Percentiles rank a stretch among this genome's conserved stretches.
Conservation (phyloP, 176 grass and related monocot genomes). For the Hyparrhenia diplandra region DNA sequence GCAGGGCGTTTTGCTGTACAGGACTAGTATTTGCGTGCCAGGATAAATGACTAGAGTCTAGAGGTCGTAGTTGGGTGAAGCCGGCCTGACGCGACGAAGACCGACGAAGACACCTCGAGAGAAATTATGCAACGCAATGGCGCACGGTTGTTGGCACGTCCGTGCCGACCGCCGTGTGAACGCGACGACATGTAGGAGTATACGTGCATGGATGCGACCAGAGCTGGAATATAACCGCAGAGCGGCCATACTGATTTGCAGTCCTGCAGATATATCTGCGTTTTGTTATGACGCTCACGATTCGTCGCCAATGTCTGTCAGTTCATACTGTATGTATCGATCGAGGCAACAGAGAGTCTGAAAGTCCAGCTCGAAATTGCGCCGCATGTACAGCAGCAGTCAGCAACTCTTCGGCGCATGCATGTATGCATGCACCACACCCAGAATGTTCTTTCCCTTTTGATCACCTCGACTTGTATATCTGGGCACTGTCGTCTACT, state of each 20-base stretch:
- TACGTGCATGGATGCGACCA: not conserved
- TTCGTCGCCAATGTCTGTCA: not conserved
- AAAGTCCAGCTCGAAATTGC: slow-evolving; percentile 30
- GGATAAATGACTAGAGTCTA: no score
- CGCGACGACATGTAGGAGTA: not conserved
- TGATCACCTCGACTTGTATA: not conserved
- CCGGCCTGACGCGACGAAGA: not conserved
- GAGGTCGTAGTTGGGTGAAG: not conserved
- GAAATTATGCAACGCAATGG: not conserved
- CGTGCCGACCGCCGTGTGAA: not conserved
- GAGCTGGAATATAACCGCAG: no score
- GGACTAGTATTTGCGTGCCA: no score
- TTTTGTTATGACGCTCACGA: not conserved
- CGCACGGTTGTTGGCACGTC: slow-evolving; percentile 31
- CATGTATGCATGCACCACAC: not conserved
- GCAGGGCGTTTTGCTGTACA: no score
- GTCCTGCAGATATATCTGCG: not conserved
- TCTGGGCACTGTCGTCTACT: not conserved
- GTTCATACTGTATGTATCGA: not conserved
- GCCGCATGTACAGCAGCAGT: not conserved
- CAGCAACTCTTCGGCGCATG: not conserved
- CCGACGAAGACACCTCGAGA: not conserved
- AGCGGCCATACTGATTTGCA: slow-evolving; percentile 10
- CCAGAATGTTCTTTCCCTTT: not conserved
- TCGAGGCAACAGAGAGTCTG: not conserved